These are phyloP conservation scores for Lithohypha guttulata DNA, from an alignment of 2,329 filamentous ascomycete genomes.

Conservation along the genomic window DNA sequence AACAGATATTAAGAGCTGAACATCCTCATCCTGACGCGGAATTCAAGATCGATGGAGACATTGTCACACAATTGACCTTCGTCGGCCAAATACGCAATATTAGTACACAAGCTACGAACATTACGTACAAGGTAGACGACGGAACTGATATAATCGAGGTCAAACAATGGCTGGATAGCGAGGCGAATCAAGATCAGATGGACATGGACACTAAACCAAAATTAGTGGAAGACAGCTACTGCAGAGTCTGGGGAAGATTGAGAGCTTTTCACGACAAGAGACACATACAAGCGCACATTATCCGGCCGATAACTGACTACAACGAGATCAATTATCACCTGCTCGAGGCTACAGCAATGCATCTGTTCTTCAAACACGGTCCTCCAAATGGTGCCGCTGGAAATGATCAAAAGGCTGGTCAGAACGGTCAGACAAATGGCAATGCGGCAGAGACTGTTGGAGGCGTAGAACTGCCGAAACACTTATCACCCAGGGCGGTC, in stretches of 20 bases:
- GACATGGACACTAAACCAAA: constrained; percentile 38
- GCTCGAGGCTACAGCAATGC: constrained; percentile 78
- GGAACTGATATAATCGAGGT: constrained; percentile 88
- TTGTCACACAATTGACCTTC: constrained; percentile 62
- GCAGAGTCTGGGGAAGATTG: constrained; percentile 74
- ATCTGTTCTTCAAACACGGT: constrained; percentile 71
- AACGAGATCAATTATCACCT: constrained; percentile 92
- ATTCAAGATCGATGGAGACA: constrained; percentile 70
- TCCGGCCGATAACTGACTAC: constrained; percentile 69
- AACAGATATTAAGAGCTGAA: constrained; percentile 77
- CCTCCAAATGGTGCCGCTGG: constrained; percentile 39
- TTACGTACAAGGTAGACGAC: constrained; percentile 88
- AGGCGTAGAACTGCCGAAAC: constrained; percentile 31
- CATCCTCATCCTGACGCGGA: constrained; percentile 64
- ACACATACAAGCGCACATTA: constrained; percentile 67
- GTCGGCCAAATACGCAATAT: constrained; percentile 85
- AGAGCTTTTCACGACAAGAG: constrained; percentile 76
- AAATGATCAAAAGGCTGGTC: constrained; percentile 24
- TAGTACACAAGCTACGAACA: constrained; percentile 76
- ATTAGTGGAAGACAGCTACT: constrained; percentile 65
- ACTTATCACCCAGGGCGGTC: constrained; percentile 47
- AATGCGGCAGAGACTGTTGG: constrained; percentile 22
- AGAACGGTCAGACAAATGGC: constrained; percentile 26
- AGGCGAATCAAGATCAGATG: constrained; percentile 35
- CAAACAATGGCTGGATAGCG: constrained; percentile 69